Conservation (phyloP, 306 rosid genomes). For the Quillaja saponaria region DNA sequence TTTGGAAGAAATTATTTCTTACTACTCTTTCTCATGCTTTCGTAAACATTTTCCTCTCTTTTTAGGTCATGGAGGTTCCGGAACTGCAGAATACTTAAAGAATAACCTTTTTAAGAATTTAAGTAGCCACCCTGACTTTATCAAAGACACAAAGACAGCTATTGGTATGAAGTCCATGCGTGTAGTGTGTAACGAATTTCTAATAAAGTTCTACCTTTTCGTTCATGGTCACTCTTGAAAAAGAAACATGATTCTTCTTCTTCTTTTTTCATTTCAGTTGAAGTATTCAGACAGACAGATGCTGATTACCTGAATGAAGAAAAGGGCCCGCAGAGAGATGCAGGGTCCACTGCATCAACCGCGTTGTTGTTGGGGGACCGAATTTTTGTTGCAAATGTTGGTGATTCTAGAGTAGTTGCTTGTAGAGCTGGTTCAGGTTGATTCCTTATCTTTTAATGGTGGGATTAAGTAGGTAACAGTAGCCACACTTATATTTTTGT, state of each 20-base stretch:
- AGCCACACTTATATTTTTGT: too few species aligned
- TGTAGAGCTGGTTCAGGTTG: constrained; percentile 86
- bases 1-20: constrained; percentile 8
- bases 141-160: constrained; percentile 77
- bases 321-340: constrained; percentile 73
- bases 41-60: constrained; percentile 12
- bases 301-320: constrained; percentile 77
- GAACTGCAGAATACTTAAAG: constrained; percentile 83
- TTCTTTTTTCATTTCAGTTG: constrained; percentile 50
- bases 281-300: constrained; percentile 81
- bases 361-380: constrained; percentile 80
- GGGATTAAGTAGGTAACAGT: constrained; percentile 26
- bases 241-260: constrained; percentile 18
- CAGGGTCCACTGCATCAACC: constrained; percentile 92
- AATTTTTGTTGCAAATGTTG: constrained; percentile 87
- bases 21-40: constrained; percentile 15
- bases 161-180: constrained; percentile 52
- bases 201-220: constrained; percentile 22
- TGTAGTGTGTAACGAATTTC: constrained; percentile 13
- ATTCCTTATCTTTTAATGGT: constrained; percentile 36
- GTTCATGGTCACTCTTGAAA: constrained; percentile 26
- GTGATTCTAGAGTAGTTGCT: constrained; percentile 93
- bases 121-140: constrained; percentile 72
- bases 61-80: constrained; percentile 87
- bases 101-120: constrained; percentile 74